phyloP scores from a whole-genome alignment of 176 grass and related monocot genomes.

The Poa pratensis region DNA sequence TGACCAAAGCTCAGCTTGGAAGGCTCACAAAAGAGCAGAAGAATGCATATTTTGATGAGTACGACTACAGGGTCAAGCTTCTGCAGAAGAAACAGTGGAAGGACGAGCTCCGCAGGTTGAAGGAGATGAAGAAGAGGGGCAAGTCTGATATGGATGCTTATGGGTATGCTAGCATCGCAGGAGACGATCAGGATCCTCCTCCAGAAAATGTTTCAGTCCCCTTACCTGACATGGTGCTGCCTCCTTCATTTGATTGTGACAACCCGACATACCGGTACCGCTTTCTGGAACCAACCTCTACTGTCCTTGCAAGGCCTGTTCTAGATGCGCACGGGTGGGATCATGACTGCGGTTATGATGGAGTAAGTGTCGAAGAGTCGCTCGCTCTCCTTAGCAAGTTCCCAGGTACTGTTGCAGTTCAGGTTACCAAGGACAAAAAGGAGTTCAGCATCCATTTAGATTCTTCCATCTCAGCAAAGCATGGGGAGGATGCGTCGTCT shows the following conservation, averaged over 20 bases:
- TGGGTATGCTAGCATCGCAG: constrained; percentile 54
- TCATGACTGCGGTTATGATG: constrained; percentile 97
- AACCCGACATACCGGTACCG: constrained; percentile 85
- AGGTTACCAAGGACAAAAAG: constrained; percentile 97
- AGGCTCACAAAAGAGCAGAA: constrained; percentile 88
- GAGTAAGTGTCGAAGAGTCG: constrained; percentile 81
- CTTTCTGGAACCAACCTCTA: constrained; percentile 78
- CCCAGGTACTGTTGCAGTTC: constrained; percentile 65
- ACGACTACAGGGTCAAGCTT: constrained; percentile 96
- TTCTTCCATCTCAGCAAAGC: constrained; percentile 87
- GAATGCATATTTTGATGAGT: constrained; percentile 95
- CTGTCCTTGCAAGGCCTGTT: constrained; percentile 80
- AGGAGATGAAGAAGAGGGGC: constrained; percentile 86
- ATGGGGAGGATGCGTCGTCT: constrained; percentile 80
- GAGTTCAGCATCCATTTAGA: constrained; percentile 96
- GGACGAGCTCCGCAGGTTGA: constrained; percentile 87
- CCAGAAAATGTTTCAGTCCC: constrained; percentile 80
- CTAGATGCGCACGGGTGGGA: constrained; percentile 87
- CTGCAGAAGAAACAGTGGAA: constrained; percentile 98
- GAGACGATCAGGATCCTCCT: constrained; percentile 77
- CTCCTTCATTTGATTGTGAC: constrained; percentile 89
- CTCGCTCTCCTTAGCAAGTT: constrained; percentile 72
- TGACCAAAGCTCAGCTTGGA: constrained; percentile 82
- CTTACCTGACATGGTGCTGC: constrained; percentile 89
- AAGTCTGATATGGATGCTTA: constrained; percentile 64